Evolutionary conservation across 2,329 filamentous ascomycete species (phyloP), one percentile per base, ranked within the genome.

Genomic region (Hawksworthiomyces lignivorus): DNA sequence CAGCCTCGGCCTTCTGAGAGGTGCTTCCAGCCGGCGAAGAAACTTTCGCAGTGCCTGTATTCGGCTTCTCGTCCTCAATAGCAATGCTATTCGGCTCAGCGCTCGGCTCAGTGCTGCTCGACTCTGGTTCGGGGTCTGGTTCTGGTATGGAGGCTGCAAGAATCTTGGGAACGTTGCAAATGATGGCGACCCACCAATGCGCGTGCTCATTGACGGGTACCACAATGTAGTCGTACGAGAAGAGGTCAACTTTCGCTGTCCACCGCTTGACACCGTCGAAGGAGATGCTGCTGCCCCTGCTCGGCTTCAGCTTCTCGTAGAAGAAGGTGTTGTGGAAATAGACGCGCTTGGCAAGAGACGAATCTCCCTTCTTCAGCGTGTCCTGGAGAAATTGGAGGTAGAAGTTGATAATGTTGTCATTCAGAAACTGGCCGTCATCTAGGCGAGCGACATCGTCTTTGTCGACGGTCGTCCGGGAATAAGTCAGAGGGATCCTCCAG

Each of bases 271-370:
- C 89, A 5, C 80, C 83, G 20, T 84, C 77, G 56, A 95, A 96
- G 54, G 94, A 88, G 62, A 94, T 84, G 0, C 61, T 64, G 36
- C 66, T 66, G 27, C 76, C 69, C 44, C 69, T 70, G 7, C 62
- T 62, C 24, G 77, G 80, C 15, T 75, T 86, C 33, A 97, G 70
- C 36, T 81, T 82, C 17, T 82, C 78, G 56, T 85, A 97, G 62
- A 97, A 96, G 62, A 87, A 95, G 0, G 87, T 92, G 58, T 89
- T 97, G 67, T 94, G 90, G 52, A 95, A 84, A 58, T 94, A 87
- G 4, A 94, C 78, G 39, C 79, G 77, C 45, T 77, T 68, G 0
- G 79, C 65, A 4, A 80, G 52, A 34, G 77, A 67, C 1, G 76
- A 71, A 2, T 71, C 68, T 10, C 71, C 65, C 29, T 66, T 61